phyloP scores from a whole-genome alignment of 2,329 filamentous ascomycete genomes.

The Colletotrichum siamense region DNA sequence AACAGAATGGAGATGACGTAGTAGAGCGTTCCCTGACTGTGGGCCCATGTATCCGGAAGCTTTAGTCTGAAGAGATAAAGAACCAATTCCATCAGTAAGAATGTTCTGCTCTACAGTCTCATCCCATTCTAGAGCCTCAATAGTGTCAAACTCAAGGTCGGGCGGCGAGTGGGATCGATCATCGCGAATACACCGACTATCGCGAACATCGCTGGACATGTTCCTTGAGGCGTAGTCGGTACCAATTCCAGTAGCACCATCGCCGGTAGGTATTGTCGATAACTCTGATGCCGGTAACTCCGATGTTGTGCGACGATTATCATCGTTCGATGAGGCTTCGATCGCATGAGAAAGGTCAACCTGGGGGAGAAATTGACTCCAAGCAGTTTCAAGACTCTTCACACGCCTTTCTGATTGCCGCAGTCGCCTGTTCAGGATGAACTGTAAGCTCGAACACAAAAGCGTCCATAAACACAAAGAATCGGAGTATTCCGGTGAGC shows the following conservation, averaged over 20 bases:
- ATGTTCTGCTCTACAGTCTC: neutral
- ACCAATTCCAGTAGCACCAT: neutral
- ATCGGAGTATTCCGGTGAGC: neutral
- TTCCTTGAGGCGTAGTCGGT: neutral
- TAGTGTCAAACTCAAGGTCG: neutral
- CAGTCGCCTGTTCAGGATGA: neutral
- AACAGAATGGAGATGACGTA: neutral
- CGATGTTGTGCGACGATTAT: neutral
- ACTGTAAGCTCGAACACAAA: neutral
- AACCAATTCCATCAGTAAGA: neutral
- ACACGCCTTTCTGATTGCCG: neutral
- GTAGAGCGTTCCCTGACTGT: neutral
- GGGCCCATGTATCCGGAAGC: neutral
- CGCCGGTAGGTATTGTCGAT: neutral
- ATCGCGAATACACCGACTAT: neutral
- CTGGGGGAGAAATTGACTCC: neutral
- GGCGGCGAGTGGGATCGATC: neutral
- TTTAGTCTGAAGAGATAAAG: neutral
- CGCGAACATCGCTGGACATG: neutral
- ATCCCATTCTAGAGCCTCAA: neutral
- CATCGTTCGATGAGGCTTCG: neutral
- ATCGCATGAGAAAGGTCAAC: neutral
- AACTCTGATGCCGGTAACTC: neutral
- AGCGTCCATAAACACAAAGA: neutral
- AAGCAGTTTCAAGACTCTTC: neutral